Evolutionary conservation across 2,329 filamentous ascomycete genomes (phyloP), one percentile per base, ranked within the genome.

Genomic region (Clonostachys solani): DNA sequence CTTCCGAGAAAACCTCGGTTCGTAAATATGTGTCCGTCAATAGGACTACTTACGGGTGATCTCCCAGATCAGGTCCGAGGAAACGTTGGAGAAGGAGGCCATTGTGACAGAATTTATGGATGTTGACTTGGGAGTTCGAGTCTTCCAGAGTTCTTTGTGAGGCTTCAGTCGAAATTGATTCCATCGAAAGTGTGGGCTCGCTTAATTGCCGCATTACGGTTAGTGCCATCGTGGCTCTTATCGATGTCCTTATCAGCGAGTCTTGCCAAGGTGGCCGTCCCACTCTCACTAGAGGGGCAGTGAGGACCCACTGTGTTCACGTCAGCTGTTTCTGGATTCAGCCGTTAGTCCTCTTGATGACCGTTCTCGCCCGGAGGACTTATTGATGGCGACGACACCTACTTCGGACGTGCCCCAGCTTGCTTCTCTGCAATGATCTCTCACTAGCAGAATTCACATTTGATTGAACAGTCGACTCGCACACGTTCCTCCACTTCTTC

Each of bases 21-120:
- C 35, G 19, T 47, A 19, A 42, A 40, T 23, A 37, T 41, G 16
- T 33, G 33, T 8, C 33, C n/a, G 18, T 19, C 40, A 13, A 29
- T 29, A 29, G 23, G 16, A 51, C 87, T 83, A 91, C 91, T 74
- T 85, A 96, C 92, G 89, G 81, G 86, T 85, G 73, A 95, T 77
- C 83, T 92, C 87, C 92, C 92, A 97, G 80, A 96, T 77, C 64
- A 96, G 81, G 77, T 96, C 92, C 68, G 85, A 75, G 71, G 91
- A 95, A 68, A 95, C 80, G 79, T 91, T 89, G 63, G 84, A 72
- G 61, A 81, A 76, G 50, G 63, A 67, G 59, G 72, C 69, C 77
- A 82, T 81, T 72, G 71, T 82, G 78, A 33, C 40, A 38, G 47
- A 42, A 38, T 36, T 19, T 13, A 15, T 40, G 47, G 41, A 40